Evolutionary conservation across 2,329 filamentous ascomycete genomes (phyloP).

Genomic region (Trichothecium sympodiale): DNA sequence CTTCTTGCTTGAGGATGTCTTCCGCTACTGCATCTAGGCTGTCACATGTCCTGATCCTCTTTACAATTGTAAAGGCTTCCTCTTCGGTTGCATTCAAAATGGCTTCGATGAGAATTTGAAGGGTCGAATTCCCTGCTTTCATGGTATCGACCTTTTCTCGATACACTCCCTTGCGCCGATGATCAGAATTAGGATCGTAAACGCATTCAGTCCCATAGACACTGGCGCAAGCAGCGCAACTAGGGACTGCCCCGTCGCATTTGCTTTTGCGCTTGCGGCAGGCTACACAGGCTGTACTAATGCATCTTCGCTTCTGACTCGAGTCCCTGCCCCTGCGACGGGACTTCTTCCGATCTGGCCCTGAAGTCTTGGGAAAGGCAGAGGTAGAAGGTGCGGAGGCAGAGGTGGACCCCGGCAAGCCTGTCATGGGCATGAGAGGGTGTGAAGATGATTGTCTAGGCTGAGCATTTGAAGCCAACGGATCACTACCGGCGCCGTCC

Average conservation of each 20-base stretch:
- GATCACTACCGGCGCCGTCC: no score
- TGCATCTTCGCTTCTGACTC: conserved; percentile 57
- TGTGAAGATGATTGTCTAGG: no score
- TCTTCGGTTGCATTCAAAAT: conserved; percentile 87
- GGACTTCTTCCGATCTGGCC: conserved; percentile 29
- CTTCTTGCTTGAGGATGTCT: conserved; percentile 28
- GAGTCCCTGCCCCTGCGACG: conserved; percentile 35
- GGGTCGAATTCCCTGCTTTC: conserved; percentile 75
- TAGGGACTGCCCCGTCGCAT: conserved; percentile 85
- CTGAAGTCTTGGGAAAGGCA: no score
- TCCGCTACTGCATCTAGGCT: conserved; percentile 46
- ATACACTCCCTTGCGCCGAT: conserved; percentile 92
- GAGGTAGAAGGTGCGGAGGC: no score
- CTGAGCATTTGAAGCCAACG: no score
- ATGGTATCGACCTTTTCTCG: conserved; percentile 84
- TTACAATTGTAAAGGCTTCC: conserved; percentile 71
- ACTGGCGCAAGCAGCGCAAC: conserved; percentile 89
- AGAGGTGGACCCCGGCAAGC: no score
- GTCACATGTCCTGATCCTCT: conserved; percentile 79
- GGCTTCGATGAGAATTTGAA: conserved; percentile 87
- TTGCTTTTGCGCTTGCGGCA: conserved; percentile 73
- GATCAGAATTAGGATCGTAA: conserved; percentile 93
- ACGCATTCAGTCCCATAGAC: conserved; percentile 86
- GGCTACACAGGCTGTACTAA: conserved; percentile 76
- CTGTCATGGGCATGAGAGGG: no score